Conservation (phyloP, 352 stramenopile species). For the Phytophthora sp. region DNA sequence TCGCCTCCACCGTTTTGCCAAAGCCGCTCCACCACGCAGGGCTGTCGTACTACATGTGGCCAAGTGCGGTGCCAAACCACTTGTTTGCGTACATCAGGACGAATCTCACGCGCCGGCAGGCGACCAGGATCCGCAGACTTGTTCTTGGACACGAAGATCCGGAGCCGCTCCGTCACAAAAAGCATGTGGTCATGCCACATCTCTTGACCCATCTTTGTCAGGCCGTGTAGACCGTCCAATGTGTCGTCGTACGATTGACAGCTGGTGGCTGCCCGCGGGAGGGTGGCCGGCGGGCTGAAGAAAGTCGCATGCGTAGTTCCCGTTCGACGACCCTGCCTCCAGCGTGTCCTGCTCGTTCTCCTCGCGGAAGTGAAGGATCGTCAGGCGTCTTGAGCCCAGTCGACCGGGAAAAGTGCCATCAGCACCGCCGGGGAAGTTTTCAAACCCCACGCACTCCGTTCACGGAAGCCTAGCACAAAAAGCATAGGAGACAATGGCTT, state of each 20-base stretch:
- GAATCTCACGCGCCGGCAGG: neutral
- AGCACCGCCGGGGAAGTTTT: conserved; percentile 10
- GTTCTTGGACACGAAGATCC: conserved; percentile 20
- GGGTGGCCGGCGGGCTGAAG: conserved; percentile 11
- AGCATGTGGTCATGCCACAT: no score
- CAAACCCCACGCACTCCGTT: conserved; percentile 13
- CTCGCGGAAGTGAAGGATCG: conserved; percentile 15
- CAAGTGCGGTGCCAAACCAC: neutral
- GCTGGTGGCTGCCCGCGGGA: neutral
- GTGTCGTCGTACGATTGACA: conserved; percentile 20
- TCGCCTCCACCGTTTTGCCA: conserved; percentile 2
- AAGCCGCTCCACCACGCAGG: neutral
- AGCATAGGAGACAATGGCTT: conserved; percentile 16
- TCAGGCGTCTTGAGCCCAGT: conserved; percentile 13
- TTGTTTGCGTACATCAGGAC: conserved; percentile 7
- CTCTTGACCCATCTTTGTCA: neutral
- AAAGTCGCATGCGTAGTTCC: conserved; percentile 26
- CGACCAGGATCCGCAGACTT: conserved; percentile 15
- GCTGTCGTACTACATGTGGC: neutral
- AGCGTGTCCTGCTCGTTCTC: no score
- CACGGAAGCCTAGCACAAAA: conserved; percentile 18
- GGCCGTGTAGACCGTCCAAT: conserved; percentile 9
- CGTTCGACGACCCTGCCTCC: conserved; percentile 3
- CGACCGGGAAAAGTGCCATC: conserved; percentile 19
- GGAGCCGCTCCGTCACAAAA: no score